Percentiles rank a stretch among this genome's conserved stretches.
Conservation (phyloP, 2,329 filamentous ascomycete species). For the Sclerotinia borealis region DNA sequence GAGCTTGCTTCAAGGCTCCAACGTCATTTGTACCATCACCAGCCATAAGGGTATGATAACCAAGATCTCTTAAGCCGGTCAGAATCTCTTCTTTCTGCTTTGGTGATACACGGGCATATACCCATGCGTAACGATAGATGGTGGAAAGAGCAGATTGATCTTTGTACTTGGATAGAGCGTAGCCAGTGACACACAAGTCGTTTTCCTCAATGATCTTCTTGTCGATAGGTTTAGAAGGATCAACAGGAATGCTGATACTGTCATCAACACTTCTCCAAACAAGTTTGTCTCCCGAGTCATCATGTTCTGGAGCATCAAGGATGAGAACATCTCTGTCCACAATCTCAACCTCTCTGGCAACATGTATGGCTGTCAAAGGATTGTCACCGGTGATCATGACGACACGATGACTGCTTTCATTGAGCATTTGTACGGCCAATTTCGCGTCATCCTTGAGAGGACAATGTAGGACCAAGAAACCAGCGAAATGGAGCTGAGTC, state of each 20-base stretch:
- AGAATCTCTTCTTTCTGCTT: slow-evolving; percentile 99
- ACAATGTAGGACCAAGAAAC: slow-evolving; percentile 91
- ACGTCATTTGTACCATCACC: slow-evolving; percentile 98
- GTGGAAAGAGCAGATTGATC: slow-evolving; percentile 69
- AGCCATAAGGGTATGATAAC: slow-evolving; percentile 98
- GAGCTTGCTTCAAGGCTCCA: slow-evolving; percentile 93
- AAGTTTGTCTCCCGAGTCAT: slow-evolving; percentile 70
- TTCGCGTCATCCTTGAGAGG: slow-evolving; percentile 95
- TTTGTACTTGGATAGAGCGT: slow-evolving; percentile 84
- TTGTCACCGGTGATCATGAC: slow-evolving; percentile 99
- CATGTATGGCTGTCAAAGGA: slow-evolving; percentile 90
- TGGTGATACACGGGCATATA: slow-evolving; percentile 95
- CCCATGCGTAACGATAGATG: slow-evolving; percentile 86
- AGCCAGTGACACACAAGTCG: slow-evolving; percentile 93
- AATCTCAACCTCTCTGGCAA: slow-evolving; percentile 93
- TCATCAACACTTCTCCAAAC: slow-evolving; percentile 96
- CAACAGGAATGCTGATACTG: slow-evolving; percentile 76
- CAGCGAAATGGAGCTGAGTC: slow-evolving; percentile 76
- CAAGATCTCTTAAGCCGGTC: slow-evolving; percentile 90
- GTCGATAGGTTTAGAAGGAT: slow-evolving; percentile 76
- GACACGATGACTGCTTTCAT: slow-evolving; percentile 96
- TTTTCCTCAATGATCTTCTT: slow-evolving; percentile 74
- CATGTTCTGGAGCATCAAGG: slow-evolving; percentile 88
- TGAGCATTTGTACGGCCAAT: slow-evolving; percentile 91
- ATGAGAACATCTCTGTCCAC: slow-evolving; percentile 94